phyloP scores from a whole-genome alignment of 2,329 filamentous ascomycete genomes.

The Colletotrichum eleusines region DNA sequence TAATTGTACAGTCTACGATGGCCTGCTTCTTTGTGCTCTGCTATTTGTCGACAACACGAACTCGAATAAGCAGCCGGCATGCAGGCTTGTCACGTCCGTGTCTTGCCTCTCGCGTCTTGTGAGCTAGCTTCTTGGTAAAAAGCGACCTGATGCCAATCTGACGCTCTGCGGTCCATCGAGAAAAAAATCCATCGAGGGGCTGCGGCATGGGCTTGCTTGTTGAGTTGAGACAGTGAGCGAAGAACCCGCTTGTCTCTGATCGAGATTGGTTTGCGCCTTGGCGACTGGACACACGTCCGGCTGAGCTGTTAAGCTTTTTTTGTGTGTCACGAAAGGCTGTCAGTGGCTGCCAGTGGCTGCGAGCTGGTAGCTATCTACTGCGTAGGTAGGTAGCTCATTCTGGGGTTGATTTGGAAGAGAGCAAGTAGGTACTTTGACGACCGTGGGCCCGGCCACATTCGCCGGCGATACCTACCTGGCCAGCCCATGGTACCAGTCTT shows the following conservation, averaged over 20 bases:
- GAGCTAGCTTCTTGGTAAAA: not conserved
- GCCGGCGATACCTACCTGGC: no score
- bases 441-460: not conserved
- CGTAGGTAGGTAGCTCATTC: no score
- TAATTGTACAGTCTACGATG: no score
- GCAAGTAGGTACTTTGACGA: no score
- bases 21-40: no score
- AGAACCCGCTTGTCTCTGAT: constrained; percentile 2
- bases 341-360: not conserved
- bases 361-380: no score
- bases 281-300: constrained; percentile 1
- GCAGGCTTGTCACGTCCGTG: not conserved
- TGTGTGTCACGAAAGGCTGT: not conserved
- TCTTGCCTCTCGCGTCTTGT: not conserved
- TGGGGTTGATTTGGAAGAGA: no score
- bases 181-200: not conserved
- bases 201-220: constrained; percentile 11
- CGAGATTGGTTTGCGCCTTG: constrained; percentile 10
- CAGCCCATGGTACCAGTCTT: no score
- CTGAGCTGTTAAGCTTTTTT: constrained; percentile 1
- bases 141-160: constrained; percentile 18
- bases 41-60: not conserved
- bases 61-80: constrained; percentile 4
- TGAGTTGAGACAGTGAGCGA: constrained; percentile 2
- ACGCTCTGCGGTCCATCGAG: constrained; percentile 13